A percentile compares a stretch with the other conserved stretches of the same genome.
phyloP scores from a whole-genome alignment of 148 eudicot species.

The Fagopyrum tataricum region DNA sequence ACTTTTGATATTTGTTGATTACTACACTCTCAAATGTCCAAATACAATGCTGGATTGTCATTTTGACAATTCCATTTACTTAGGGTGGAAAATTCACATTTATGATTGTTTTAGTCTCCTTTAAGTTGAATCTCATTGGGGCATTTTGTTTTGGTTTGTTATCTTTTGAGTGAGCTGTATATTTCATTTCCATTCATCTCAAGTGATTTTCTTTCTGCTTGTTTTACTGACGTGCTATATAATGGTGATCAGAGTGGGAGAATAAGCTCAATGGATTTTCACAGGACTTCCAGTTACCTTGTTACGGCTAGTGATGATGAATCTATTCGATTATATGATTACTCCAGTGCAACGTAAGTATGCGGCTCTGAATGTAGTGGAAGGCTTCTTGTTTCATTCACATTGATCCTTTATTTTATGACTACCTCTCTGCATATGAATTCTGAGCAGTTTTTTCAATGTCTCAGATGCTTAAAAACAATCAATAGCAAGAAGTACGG shows the following conservation, averaged over 20 bases:
- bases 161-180: neutral
- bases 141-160: neutral
- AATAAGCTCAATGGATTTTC: slow-evolving; percentile 98
- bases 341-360: slow-evolving; percentile 81
- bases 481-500: slow-evolving; percentile 98
- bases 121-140: neutral
- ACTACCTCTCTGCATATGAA: neutral
- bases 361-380: slow-evolving; percentile 16
- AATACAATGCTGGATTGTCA: neutral
- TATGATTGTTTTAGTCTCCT: neutral
- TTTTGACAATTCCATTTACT: neutral
- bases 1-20: neutral
- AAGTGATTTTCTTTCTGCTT: neutral
- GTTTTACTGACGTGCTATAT: neutral
- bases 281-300: slow-evolving; percentile 68
- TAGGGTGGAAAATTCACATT: neutral
- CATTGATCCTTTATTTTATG: neutral
- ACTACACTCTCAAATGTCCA: neutral
- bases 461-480: slow-evolving; percentile 85
- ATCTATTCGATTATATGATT: slow-evolving; percentile 92
- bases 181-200: slow-evolving; percentile 2
- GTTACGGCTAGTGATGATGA: slow-evolving; percentile 99
- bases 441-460: neutral
- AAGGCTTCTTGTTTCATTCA: neutral
- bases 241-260: slow-evolving; percentile 66